These are phyloP conservation scores for Hyaloscypha bicolor DNA, from an alignment of 495 filamentous ascomycete species.

Conservation along the genomic window DNA sequence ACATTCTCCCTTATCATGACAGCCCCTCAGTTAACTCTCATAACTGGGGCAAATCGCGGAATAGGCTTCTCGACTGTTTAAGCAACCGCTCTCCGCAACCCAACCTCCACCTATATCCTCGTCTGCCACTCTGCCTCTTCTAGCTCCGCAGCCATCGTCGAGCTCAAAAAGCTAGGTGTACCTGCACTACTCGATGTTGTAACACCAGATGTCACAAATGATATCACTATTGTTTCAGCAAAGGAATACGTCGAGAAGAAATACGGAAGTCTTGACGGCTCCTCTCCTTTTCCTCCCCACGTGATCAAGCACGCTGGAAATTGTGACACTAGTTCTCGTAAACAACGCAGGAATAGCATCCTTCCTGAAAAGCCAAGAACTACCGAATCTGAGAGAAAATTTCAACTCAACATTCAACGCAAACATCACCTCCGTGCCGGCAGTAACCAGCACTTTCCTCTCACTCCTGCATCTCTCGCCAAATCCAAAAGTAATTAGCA, in stretches of 20 bases:
- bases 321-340: conserved; percentile 34
- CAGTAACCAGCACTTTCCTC: conserved; percentile 35
- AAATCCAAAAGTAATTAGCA: conserved; percentile 33
- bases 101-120: conserved; percentile 35
- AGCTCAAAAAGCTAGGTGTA: conserved; percentile 29
- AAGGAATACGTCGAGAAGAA: conserved; percentile 50
- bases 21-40: conserved; percentile 33
- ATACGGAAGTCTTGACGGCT: conserved; percentile 47
- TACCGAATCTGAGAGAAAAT: conserved; percentile 24
- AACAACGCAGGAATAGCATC: conserved; percentile 39
- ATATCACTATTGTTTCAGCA: conserved; percentile 32
- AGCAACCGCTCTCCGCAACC: conserved; percentile 32
- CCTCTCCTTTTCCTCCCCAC: conserved; percentile 3
- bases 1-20: conserved; percentile 20
- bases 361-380: conserved; percentile 15
- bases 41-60: conserved; percentile 43
- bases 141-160: conserved; percentile 27
- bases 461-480: conserved; percentile 32
- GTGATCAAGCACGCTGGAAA: not conserved
- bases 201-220: conserved; percentile 36
- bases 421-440: conserved; percentile 36
- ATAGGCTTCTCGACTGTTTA: conserved; percentile 42
- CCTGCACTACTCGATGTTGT: conserved; percentile 34
- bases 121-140: conserved; percentile 30
- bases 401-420: conserved; percentile 34